Percentiles rank a stretch among this genome's conserved stretches.
These are phyloP conservation scores for Cytospora chrysosperma DNA, from an alignment of 2,329 filamentous ascomycete species.

Conservation along the genomic window DNA sequence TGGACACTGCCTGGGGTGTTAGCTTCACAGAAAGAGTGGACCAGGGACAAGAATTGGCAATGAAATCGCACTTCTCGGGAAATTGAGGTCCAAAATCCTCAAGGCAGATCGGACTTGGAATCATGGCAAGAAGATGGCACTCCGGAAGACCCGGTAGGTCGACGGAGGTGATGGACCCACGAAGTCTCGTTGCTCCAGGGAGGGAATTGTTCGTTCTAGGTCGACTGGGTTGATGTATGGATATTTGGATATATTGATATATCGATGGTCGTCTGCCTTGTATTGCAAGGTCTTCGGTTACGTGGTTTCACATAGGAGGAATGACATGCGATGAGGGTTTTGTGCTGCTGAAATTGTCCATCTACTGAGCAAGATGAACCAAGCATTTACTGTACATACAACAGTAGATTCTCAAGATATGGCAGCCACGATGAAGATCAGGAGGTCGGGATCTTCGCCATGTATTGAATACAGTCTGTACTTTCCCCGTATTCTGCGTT, in stretches of 20 bases:
- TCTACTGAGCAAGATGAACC: background rate
- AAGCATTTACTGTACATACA: background rate
- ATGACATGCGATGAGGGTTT: background rate
- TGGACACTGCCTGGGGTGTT: background rate
- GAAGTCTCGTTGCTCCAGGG: background rate
- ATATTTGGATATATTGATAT: background rate
- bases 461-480: background rate
- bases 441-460: background rate
- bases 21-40: background rate
- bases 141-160: background rate
- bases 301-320: background rate
- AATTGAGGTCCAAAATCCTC: constrained; percentile 1
- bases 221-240: too few relatives aligned
- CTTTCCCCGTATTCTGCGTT: background rate
- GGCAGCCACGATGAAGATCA: background rate
- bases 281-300: background rate
- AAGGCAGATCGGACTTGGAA: background rate
- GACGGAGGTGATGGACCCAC: background rate
- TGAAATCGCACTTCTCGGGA: background rate
- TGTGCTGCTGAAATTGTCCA: background rate
- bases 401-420: background rate
- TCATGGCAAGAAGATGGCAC: background rate
- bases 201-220: background rate
- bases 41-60: background rate
- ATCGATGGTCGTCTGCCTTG: background rate